phyloP scores from a whole-genome alignment of 2,329 filamentous ascomycete species.

The Fusarium sp. region DNA sequence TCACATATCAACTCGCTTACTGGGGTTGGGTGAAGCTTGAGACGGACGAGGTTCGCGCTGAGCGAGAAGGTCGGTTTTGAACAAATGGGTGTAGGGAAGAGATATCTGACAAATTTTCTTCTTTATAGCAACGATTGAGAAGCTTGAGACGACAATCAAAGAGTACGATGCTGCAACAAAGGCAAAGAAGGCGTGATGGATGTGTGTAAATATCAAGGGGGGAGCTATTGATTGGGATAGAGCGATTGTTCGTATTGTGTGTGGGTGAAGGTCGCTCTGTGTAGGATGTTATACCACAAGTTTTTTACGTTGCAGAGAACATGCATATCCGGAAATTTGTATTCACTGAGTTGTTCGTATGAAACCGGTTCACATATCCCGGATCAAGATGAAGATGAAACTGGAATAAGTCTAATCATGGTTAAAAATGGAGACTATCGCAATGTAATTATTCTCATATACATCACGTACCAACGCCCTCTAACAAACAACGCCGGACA shows the following conservation, averaged over 20 bases:
- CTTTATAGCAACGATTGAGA: constrained; percentile 53
- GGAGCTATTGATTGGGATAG: background rate
- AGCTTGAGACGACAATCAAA: constrained; percentile 58
- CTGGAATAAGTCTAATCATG: background rate
- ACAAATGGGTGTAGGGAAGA: constrained; percentile 13
- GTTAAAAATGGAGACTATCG: constrained; percentile 4
- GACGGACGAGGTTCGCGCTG: constrained; percentile 75
- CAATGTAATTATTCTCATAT: constrained; percentile 7
- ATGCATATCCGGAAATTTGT: background rate
- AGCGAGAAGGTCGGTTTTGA: constrained; percentile 67
- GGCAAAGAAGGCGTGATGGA: constrained; percentile 35
- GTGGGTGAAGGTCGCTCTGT: background rate
- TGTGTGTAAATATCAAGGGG: background rate
- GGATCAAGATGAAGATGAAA: background rate
- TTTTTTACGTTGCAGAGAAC: background rate
- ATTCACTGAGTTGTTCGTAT: background rate
- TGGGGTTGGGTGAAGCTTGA: constrained; percentile 83
- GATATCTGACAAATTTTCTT: background rate
- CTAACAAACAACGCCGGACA: constrained; percentile 28
- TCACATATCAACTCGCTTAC: constrained; percentile 85
- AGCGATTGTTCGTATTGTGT: background rate
- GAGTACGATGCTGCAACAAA: constrained; percentile 52
- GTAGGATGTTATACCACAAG: constrained; percentile 2
- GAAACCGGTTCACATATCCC: too few species aligned
- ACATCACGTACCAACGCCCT: constrained; percentile 13